Base-by-base conservation (phyloP, 2,329 filamentous ascomycete genomes). In the Clonostachys rosea region DNA sequence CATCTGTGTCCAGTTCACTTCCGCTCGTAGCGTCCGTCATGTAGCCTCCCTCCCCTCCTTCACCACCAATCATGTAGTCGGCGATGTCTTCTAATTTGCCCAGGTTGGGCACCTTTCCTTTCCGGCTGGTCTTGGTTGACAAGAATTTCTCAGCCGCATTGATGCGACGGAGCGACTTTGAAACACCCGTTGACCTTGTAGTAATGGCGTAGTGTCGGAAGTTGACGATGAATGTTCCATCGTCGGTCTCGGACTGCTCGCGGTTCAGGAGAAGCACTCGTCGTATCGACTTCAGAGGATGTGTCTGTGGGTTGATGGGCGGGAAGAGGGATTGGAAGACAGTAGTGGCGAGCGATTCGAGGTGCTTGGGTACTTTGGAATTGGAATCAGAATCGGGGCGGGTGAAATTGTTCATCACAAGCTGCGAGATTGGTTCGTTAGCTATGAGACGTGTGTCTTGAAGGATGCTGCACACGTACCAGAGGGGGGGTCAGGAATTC, bases 321-420 rank as follows among this genome's bases (percentile, higher is more conserved):
- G 94, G 92, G 60, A 99, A 97, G 35, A 99, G 81, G 8, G 90
- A 95, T 66, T 96, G 92, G 70, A 97, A 99, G 59, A 96, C 84
- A 42, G 91, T 95, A 3, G 91, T 97, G 4, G 91, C 85, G 34
- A 99, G 84, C 20, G 87, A 86, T 69, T 99, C 94, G 60, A 99
- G 87, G 57, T 96, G 91, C 62, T 90, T 95, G 6, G 92, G 91
- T n/a, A 95, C 84, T 51, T 86, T 83, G 18, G 83, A 79, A 48
- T 76, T 78, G 33, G 79, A 68, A 48, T 83, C 79, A 41, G 77
- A 61, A 34, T 71, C 74, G 30, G 86, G 78, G 5, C 84, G 86
- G 37, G 81, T 81, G 67, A 99, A 96, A 67, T 96, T 96, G 72
- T 99, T 99, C 94, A 99, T 97, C 55, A 99, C 94, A 41, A 99